Evolutionary conservation across 1,284 basidiomycete species (phyloP), one percentile per base, ranked within the genome.

Genomic region (Rhodotorula sp.): DNA sequence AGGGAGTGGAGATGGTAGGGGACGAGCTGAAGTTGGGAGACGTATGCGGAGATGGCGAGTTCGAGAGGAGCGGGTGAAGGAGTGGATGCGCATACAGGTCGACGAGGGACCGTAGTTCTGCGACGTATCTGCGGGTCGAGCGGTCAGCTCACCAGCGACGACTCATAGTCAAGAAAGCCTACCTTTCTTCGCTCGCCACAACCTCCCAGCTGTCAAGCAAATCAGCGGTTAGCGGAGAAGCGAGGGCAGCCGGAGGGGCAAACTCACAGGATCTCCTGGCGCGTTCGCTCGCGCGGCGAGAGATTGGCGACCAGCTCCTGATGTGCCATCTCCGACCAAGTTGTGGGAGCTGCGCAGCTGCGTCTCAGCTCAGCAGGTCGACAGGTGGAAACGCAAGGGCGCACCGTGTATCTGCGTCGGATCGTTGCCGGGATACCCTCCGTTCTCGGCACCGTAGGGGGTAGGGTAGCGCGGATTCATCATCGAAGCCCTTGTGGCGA

Each of bases 261-360:
- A 28, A 46, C 68, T 30, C 34, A 97, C 46, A 99, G 81, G 5
- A 98, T 95, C 82, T 99, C 95, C 80, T 98, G 95, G 61, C 95
- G 85, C 40, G 93, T 97, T 62, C 95, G 87, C 80, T 99, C 95
- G 67, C 94, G 86, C 30, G 92, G 88, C 28, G 93, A 92, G 28
- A 99, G 84, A 78, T 99, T 95, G 53, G 88, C 88, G 13, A 98
- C 92, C 44, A 99, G 86, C 79, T 99, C 95, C 67, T 92, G 91
- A 79, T 96, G 91, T 13, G 94, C 93, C 77, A 91, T 90, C 80
- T 97, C 92, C 77, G 91, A 94, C 95, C 95, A 99, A 50, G 92
- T 95, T 66, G 88, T 84, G 0, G 89, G 91, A 18, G 75, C 72
- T 74, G 67, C 20, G 3, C 16, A 16, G 31, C 4, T 10, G 22